Percentiles rank a stretch among this genome's conserved stretches.
phyloP scores from a whole-genome alignment of 2,329 filamentous ascomycete genomes.

The Pseudocercospora eumusae region DNA sequence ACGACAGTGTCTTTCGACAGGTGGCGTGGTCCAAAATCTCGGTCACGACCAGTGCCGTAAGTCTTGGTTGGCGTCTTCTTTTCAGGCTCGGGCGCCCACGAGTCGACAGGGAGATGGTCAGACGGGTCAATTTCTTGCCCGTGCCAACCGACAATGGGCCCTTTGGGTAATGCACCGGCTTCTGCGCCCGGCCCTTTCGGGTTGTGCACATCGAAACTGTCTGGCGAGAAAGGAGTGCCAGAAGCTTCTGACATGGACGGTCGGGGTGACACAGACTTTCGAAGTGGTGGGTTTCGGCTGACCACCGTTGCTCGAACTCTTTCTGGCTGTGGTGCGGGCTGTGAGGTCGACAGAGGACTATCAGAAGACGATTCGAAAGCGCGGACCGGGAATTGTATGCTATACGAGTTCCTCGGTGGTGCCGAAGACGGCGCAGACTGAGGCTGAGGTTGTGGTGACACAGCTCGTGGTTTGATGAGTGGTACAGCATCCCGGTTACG shows the following conservation, averaged over 20 bases:
- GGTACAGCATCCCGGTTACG: slow-evolving; percentile 26
- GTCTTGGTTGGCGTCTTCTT: slow-evolving; percentile 51
- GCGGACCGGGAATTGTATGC: slow-evolving; percentile 38
- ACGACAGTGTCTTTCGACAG: slow-evolving; percentile 38
- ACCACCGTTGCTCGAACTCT: slow-evolving; percentile 6
- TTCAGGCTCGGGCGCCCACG: slow-evolving; percentile 76
- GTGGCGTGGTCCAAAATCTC: slow-evolving; percentile 38
- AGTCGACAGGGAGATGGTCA: slow-evolving; percentile 74
- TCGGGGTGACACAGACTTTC: slow-evolving; percentile 74
- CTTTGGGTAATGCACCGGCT: slow-evolving; percentile 41
- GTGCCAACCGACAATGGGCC: slow-evolving; percentile 74
- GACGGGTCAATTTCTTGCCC: slow-evolving; percentile 77
- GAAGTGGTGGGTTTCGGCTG: slow-evolving; percentile 44
- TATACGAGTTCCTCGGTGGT: slow-evolving; percentile 32
- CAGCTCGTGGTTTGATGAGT: slow-evolving; percentile 37
- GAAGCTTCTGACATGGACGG: slow-evolving; percentile 57
- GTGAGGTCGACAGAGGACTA: slow-evolving; percentile 46
- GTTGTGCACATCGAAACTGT: slow-evolving; percentile 74
- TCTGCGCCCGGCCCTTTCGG: slow-evolving; percentile 44
- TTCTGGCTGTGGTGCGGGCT: slow-evolving; percentile 15
- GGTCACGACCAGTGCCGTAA: slow-evolving; percentile 40
- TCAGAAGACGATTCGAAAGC: slow-evolving; percentile 38
- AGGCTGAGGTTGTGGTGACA: slow-evolving; percentile 35
- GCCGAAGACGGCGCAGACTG: slow-evolving; percentile 25
- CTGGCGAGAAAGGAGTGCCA: slow-evolving; percentile 70